phyloP scores from a whole-genome alignment of 441 rosid genomes.

The Iberis amara region DNA sequence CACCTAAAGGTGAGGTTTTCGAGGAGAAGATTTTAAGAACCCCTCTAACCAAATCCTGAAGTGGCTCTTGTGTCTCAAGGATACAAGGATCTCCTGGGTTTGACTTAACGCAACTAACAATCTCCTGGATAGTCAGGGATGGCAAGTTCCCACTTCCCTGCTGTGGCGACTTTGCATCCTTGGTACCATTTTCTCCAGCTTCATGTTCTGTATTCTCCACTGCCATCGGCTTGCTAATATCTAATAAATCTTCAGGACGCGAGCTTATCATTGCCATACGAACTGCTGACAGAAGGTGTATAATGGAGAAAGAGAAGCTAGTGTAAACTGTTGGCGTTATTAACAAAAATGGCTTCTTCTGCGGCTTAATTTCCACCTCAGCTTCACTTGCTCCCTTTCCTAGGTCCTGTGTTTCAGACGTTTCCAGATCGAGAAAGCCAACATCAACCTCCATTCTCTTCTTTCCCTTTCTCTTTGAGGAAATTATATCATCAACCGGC shows the following conservation, averaged over 20 bases:
- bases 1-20: constrained; percentile 94
- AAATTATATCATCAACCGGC: constrained; percentile 43
- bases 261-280: constrained; percentile 77
- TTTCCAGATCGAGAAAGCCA: constrained; percentile 48
- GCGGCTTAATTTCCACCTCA: constrained; percentile 70
- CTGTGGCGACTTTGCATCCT: constrained; percentile 41
- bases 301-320: constrained; percentile 88
- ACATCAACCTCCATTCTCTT: constrained; percentile 56
- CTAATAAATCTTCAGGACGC: constrained; percentile 60
- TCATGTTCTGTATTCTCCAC: constrained; percentile 47
- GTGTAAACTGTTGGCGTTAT: constrained; percentile 93
- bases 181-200: constrained; percentile 44
- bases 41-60: constrained; percentile 93
- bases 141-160: constrained; percentile 46
- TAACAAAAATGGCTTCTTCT: constrained; percentile 77
- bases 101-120: constrained; percentile 75
- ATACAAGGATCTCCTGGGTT: constrained; percentile 95
- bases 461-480: constrained; percentile 65
- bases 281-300: constrained; percentile 96
- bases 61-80: constrained; percentile 92
- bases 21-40: constrained; percentile 85
- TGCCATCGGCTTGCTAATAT: constrained; percentile 43
- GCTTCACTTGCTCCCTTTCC: constrained; percentile 45
- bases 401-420: constrained; percentile 43
- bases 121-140: constrained; percentile 77